Percentiles rank a stretch among this genome's conserved stretches.
These are phyloP conservation scores for Penicillium taxi DNA, from an alignment of 495 filamentous ascomycete genomes.

Conservation along the genomic window DNA sequence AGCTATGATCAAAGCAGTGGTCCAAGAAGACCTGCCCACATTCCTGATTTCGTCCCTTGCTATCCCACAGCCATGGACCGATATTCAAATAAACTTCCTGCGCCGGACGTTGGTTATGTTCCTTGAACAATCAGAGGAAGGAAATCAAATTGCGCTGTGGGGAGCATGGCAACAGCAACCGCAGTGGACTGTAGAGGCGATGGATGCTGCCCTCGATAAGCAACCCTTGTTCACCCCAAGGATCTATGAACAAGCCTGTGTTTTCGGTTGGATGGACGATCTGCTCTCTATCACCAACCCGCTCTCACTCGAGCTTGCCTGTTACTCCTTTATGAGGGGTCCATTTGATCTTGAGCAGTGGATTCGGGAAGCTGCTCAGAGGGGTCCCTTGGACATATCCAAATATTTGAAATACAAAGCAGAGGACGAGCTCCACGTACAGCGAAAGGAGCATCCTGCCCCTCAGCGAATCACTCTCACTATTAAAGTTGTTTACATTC, in stretches of 20 bases:
- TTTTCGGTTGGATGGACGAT: constrained; percentile 75
- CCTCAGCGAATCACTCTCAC: constrained; percentile 64
- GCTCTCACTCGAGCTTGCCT: constrained; percentile 82
- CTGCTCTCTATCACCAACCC: constrained; percentile 65
- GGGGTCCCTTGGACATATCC: constrained; percentile 51
- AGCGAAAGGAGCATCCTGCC: constrained; percentile 51
- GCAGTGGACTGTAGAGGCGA: constrained; percentile 67
- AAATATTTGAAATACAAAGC: constrained; percentile 78
- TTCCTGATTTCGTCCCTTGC: constrained; percentile 74
- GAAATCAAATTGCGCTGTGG: constrained; percentile 77
- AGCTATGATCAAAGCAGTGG: constrained; percentile 43
- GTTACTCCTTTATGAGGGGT: constrained; percentile 76
- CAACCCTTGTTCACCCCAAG: constrained; percentile 66
- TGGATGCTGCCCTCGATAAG: constrained; percentile 69
- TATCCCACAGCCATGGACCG: constrained; percentile 57
- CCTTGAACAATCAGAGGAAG: constrained; percentile 53
- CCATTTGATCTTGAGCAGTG: constrained; percentile 75
- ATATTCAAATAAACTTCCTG: constrained; percentile 54
- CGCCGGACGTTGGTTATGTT: constrained; percentile 54
- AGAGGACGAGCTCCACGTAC: constrained; percentile 65
- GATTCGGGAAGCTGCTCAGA: constrained; percentile 58
- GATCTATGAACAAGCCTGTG: constrained; percentile 74
- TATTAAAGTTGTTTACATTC: constrained; percentile 73
- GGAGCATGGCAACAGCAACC: constrained; percentile 83
- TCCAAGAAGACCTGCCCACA: constrained; percentile 49